Conservation (phyloP, 768 basidiomycete species). For the Strobilomyces echinocephalus region DNA sequence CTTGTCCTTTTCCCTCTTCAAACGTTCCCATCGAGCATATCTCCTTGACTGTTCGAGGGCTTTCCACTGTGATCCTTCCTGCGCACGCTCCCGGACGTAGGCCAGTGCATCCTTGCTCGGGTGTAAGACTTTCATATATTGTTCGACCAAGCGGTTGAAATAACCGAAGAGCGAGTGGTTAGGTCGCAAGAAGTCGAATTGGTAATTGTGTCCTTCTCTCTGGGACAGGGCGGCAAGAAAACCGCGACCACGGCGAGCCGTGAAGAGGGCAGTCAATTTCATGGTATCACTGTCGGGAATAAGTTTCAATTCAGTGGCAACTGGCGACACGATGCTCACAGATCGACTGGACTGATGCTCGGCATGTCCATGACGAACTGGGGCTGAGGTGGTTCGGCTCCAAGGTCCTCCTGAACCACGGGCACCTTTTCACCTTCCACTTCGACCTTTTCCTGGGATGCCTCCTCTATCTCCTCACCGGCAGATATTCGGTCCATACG, state of each 20-base stretch:
- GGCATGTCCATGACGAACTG: slow-evolving; percentile 87
- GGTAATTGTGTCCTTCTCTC: slow-evolving; percentile 91
- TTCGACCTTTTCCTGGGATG: slow-evolving; percentile 39
- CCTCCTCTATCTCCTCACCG: slow-evolving; percentile 69
- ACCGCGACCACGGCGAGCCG: slow-evolving; percentile 81
- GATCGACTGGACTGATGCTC: slow-evolving; percentile 80
- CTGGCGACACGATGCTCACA: slow-evolving; percentile 54
- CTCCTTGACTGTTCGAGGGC: slow-evolving; percentile 69
- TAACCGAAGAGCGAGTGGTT: slow-evolving; percentile 94
- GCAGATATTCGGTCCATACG: slow-evolving; percentile 78
- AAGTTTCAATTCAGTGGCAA: not conserved
- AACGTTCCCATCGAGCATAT: slow-evolving; percentile 86
- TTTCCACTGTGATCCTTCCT: slow-evolving; percentile 68
- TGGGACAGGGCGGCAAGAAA: slow-evolving; percentile 84
- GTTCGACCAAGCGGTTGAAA: slow-evolving; percentile 96
- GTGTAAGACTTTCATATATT: slow-evolving; percentile 86
- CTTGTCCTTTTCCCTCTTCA: slow-evolving; percentile 79
- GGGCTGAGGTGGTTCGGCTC: slow-evolving; percentile 69
- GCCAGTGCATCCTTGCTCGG: slow-evolving; percentile 74
- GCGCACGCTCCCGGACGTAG: slow-evolving; percentile 63
- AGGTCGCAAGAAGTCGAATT: slow-evolving; percentile 96
- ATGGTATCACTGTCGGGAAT: slow-evolving; percentile 71
- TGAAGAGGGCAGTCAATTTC: slow-evolving; percentile 93
- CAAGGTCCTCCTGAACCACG: slow-evolving; percentile 51
- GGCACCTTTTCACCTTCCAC: slow-evolving; percentile 31